Evolutionary conservation across 306 rosid species (phyloP).

Genomic region (Citrullus amarus): DNA sequence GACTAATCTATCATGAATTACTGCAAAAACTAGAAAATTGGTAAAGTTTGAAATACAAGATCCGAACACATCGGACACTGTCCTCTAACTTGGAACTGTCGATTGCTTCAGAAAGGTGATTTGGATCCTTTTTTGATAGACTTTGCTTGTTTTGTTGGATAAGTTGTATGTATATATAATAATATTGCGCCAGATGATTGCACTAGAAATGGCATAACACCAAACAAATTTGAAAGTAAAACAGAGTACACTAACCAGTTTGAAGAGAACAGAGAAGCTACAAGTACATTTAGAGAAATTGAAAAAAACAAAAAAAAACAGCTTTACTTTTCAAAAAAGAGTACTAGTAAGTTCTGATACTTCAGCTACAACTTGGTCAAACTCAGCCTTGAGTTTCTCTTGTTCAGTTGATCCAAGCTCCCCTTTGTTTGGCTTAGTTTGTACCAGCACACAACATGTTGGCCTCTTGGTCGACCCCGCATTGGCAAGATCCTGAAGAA

Average conservation of each 20-base stretch:
- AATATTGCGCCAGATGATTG: background rate
- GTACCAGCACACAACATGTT: conserved; percentile 80
- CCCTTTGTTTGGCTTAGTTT: conserved; percentile 75
- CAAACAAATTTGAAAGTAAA: background rate
- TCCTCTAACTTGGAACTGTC: background rate
- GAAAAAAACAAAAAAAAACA: background rate
- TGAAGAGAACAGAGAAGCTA: background rate
- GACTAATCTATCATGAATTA: no score
- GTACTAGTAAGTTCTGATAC: conserved; percentile 39
- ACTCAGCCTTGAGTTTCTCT: conserved; percentile 63
- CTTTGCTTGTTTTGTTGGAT: no score
- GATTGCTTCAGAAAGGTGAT: background rate
- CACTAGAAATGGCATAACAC: background rate
- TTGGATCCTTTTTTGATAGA: background rate
- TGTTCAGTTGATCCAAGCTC: conserved; percentile 47
- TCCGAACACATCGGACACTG: background rate
- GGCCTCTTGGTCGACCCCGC: conserved; percentile 98
- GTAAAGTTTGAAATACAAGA: background rate
- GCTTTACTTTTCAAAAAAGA: conserved; percentile 39
- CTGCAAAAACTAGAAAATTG: no score
- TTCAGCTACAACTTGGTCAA: conserved; percentile 51
- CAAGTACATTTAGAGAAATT: background rate
- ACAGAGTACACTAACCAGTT: background rate
- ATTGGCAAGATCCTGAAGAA: conserved; percentile 72
- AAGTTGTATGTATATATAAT: background rate